These are phyloP conservation scores for Apiospora arundinis DNA, from an alignment of 2,329 filamentous ascomycete species.

Conservation along the genomic window DNA sequence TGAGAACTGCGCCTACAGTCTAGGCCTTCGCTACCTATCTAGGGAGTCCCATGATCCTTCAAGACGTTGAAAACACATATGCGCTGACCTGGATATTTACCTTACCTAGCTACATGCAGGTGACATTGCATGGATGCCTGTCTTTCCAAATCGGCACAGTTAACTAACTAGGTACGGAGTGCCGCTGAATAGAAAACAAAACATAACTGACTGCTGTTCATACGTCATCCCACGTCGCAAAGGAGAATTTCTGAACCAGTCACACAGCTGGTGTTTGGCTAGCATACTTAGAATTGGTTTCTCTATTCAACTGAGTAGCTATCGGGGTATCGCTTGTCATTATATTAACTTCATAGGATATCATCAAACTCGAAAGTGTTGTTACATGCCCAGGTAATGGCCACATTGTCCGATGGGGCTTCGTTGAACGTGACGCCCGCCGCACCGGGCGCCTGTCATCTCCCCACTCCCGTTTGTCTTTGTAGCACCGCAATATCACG, in stretches of 20 bases:
- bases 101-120: no score
- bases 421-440: not conserved
- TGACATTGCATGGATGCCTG: no score
- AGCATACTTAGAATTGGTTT: not conserved
- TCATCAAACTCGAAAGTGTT: not conserved
- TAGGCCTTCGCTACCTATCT: no score
- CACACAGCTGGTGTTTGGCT: not conserved
- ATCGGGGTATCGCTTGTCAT: not conserved
- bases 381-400: not conserved
- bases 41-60: no score
- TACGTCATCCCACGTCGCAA: not conserved
- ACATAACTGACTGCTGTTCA: no score
- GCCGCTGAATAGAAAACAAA: no score
- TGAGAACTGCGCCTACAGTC: not conserved
- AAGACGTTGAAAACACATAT: no score
- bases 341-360: slow-evolving; percentile 12
- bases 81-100: no score
- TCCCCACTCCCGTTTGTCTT: not conserved
- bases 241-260: not conserved
- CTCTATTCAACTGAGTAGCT: not conserved
- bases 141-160: no score
- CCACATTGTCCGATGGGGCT: not conserved
- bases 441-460: not conserved
- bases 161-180: no score
- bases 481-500: not conserved